Evolutionary conservation across 2,329 filamentous ascomycete genomes (phyloP).

Genomic region (Aspergillus sojae): DNA sequence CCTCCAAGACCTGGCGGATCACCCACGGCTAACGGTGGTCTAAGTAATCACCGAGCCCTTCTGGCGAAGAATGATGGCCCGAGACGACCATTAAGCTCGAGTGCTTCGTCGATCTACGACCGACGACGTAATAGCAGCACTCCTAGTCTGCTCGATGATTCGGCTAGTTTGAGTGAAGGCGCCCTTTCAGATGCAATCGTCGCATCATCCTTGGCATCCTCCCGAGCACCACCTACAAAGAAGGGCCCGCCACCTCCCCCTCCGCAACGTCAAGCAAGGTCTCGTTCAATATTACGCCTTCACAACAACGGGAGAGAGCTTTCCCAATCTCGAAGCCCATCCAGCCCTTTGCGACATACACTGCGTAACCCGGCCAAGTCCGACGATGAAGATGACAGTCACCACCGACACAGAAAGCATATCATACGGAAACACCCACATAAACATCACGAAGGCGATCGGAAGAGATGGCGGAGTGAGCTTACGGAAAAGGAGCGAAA

Average conservation of each 20-base stretch:
- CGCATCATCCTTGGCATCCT: constrained; percentile 50
- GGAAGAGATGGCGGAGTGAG: constrained; percentile 48
- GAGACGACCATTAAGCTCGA: constrained; percentile 27
- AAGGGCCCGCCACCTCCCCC: constrained; percentile 42
- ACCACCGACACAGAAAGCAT: constrained; percentile 36
- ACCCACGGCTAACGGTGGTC: constrained; percentile 5
- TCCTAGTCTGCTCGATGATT: constrained; percentile 25
- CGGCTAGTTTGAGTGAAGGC: constrained; percentile 36
- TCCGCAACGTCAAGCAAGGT: constrained; percentile 41
- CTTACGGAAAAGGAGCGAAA: constrained; percentile 50
- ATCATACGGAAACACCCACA: constrained; percentile 49
- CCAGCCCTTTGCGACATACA: constrained; percentile 44
- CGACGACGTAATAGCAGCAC: constrained; percentile 28
- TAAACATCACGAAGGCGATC: constrained; percentile 52
- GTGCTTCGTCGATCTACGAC: constrained; percentile 29
- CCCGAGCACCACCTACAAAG: constrained; percentile 42
- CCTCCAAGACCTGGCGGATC: constrained; percentile 26
- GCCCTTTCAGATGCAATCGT: constrained; percentile 50
- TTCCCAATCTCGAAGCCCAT: constrained; percentile 39
- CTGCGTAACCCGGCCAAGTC: constrained; percentile 43
- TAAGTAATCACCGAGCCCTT: constrained; percentile 11
- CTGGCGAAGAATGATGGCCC: constrained; percentile 15
- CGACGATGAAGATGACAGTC: constrained; percentile 34
- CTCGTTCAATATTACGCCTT: constrained; percentile 39
- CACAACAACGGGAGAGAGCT: constrained; percentile 33